Percentiles rank a stretch among this genome's conserved stretches.
Evolutionary conservation across 495 filamentous ascomycete genomes (phyloP).

Genomic region (Clavariopsis aquatica): DNA sequence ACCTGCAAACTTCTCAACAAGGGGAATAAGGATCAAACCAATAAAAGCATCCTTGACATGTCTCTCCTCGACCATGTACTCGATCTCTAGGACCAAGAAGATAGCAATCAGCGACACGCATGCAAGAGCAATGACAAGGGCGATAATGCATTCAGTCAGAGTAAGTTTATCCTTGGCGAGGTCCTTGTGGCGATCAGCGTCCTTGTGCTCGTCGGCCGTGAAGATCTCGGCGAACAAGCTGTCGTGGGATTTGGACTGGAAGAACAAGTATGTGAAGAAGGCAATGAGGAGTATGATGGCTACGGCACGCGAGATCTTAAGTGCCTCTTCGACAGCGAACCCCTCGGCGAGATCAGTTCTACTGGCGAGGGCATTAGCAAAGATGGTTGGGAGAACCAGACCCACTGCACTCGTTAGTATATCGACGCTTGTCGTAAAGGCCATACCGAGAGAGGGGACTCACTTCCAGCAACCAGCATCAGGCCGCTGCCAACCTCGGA

Average conservation of each 20-base stretch:
- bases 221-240: slow-evolving; percentile 73
- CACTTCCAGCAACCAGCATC: slow-evolving; percentile 66
- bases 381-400: slow-evolving; percentile 80
- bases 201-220: slow-evolving; percentile 67
- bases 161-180: slow-evolving; percentile 70
- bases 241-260: slow-evolving; percentile 82
- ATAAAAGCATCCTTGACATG: slow-evolving; percentile 64
- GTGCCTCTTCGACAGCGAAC: slow-evolving; percentile 51
- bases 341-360: slow-evolving; percentile 38
- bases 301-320: slow-evolving; percentile 72
- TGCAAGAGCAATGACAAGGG: slow-evolving; percentile 64
- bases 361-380: slow-evolving; percentile 60
- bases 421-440: neutral
- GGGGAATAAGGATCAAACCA: slow-evolving; percentile 62
- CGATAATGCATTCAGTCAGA: slow-evolving; percentile 69
- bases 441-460: slow-evolving; percentile 10
- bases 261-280: slow-evolving; percentile 73
- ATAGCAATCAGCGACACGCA: slow-evolving; percentile 80
- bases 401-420: slow-evolving; percentile 52
- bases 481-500: slow-evolving; percentile 81
- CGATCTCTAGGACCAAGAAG: slow-evolving; percentile 78
- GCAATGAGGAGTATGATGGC: slow-evolving; percentile 77
- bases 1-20: slow-evolving; percentile 82
- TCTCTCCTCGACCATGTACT: slow-evolving; percentile 63
- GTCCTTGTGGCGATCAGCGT: slow-evolving; percentile 69